A percentile compares a stretch with the other conserved stretches of the same genome.
Evolutionary conservation across 2,329 filamentous ascomycete species (phyloP).

Genomic region (Lachnellula hyalina): DNA sequence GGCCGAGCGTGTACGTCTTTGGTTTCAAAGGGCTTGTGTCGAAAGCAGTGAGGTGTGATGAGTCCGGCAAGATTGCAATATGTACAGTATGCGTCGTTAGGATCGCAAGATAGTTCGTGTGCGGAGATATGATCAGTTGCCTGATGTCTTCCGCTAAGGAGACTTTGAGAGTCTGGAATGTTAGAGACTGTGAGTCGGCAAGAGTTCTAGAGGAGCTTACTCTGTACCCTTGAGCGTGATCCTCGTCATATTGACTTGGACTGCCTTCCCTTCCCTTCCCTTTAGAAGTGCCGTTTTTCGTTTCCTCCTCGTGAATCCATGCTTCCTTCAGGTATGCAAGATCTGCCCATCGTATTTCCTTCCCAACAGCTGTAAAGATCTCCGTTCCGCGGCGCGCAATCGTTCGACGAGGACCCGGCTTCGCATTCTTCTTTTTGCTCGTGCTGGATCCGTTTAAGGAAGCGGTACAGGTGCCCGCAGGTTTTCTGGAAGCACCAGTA

Average conservation of each 20-base stretch:
- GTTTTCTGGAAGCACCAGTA: conserved; percentile 39
- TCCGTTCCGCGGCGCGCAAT: conserved; percentile 81
- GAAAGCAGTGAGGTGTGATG: conserved; percentile 65
- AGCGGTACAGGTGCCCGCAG: conserved; percentile 24
- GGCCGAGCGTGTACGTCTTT: conserved; percentile 86
- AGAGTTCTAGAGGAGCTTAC: conserved; percentile 34
- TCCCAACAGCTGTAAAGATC: conserved; percentile 81
- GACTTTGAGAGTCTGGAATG: conserved; percentile 64
- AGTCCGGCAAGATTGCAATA: conserved; percentile 77
- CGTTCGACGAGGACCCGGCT: conserved; percentile 52
- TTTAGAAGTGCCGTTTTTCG: conserved; percentile 14
- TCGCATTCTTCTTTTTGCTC: conserved; percentile 38
- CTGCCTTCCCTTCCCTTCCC: conserved; percentile 14
- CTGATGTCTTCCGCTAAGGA: conserved; percentile 76
- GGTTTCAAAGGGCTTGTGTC: conserved; percentile 68
- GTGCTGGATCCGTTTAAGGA: conserved; percentile 16
- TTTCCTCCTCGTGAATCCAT: conserved; percentile 38
- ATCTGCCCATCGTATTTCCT: conserved; percentile 89
- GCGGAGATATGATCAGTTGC: conserved; percentile 80
- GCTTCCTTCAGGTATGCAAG: conserved; percentile 70
- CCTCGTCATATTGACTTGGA: conserved; percentile 26
- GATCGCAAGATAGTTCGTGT: conserved; percentile 76
- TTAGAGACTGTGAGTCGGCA: conserved; percentile 10
- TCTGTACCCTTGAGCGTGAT: conserved; percentile 40
- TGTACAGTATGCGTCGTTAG: conserved; percentile 84